A percentile compares a stretch with the other conserved stretches of the same genome.
These are phyloP conservation scores for Plectosphaerella sp. DNA, from an alignment of 2,329 filamentous ascomycete species.

Conservation along the genomic window DNA sequence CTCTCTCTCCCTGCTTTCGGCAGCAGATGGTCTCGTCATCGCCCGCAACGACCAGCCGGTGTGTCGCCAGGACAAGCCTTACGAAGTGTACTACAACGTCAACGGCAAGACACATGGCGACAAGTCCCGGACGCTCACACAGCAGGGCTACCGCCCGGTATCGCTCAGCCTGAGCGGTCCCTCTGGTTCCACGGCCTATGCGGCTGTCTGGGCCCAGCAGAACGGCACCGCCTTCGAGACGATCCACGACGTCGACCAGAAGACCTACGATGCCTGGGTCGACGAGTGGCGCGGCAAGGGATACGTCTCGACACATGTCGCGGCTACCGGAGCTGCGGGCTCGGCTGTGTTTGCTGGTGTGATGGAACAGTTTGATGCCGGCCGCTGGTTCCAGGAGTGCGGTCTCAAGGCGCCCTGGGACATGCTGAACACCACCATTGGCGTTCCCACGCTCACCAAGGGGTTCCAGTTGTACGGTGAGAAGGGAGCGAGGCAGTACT, in stretches of 20 bases:
- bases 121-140: slow-evolving; percentile 2
- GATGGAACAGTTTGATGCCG: slow-evolving; percentile 10
- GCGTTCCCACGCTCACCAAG: neutral
- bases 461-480: slow-evolving; percentile 11
- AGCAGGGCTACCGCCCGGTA: slow-evolving; percentile 8
- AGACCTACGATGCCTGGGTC: slow-evolving; percentile 9
- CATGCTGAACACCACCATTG: neutral
- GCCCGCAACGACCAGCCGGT: neutral
- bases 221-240: neutral
- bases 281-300: slow-evolving; percentile 5
- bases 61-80: neutral
- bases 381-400: slow-evolving; percentile 8
- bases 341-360: slow-evolving; percentile 9
- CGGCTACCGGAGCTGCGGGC: slow-evolving; percentile 7
- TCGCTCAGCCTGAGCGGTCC: slow-evolving; percentile 12
- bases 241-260: slow-evolving; percentile 7
- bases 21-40: neutral
- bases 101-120: slow-evolving; percentile 3
- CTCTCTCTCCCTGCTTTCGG: neutral
- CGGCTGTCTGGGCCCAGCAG: slow-evolving; percentile 10
- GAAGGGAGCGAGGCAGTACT: slow-evolving; percentile 5
- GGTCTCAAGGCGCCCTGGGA: slow-evolving; percentile 2
- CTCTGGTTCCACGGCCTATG: slow-evolving; percentile 2
- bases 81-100: slow-evolving; percentile 5
- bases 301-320: slow-evolving; percentile 10